Evolutionary conservation across 495 filamentous ascomycete genomes (phyloP).

Genomic region (Pseudoneurospora amorphoporcata): DNA sequence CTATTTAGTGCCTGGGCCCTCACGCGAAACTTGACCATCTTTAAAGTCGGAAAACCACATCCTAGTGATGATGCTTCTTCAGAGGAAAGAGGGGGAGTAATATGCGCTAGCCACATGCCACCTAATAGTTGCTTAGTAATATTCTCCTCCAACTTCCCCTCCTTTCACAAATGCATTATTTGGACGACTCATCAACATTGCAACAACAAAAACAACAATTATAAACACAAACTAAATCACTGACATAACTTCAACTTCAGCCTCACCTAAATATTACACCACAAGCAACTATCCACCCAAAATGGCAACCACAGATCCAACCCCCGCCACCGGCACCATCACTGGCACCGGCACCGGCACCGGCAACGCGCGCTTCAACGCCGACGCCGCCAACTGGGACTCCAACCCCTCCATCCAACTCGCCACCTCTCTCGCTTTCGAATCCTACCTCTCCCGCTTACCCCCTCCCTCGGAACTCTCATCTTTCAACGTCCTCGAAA

Average conservation of each 20-base stretch:
- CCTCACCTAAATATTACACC: not conserved
- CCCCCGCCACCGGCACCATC: not conserved
- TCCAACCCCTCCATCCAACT: conserved; percentile 24
- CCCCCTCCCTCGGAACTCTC: conserved; percentile 3
- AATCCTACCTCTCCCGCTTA: conserved; percentile 20
- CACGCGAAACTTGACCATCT: not conserved
- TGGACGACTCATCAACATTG: too few species aligned
- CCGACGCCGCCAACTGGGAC: conserved; percentile 31
- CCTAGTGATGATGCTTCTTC: too few species aligned
- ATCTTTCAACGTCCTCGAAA: conserved; percentile 38
- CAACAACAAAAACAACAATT: too few species aligned
- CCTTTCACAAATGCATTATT: too few species aligned
- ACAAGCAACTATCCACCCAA: not conserved
- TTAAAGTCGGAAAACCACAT: not conserved
- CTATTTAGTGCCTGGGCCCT: not conserved
- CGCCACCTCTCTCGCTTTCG: conserved; percentile 21
- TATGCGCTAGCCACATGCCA: not conserved
- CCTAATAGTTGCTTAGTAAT: not conserved
- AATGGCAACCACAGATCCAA: not conserved
- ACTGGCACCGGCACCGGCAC: not conserved
- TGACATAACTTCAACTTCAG: not conserved
- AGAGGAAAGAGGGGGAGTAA: not conserved
- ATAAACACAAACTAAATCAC: not conserved
- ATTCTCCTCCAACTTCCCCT: not conserved
- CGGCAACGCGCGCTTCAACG: conserved; percentile 27